Percentiles rank a stretch among this genome's conserved stretches.
phyloP scores from a whole-genome alignment of 306 rosid species.

The Prunus mongolica region DNA sequence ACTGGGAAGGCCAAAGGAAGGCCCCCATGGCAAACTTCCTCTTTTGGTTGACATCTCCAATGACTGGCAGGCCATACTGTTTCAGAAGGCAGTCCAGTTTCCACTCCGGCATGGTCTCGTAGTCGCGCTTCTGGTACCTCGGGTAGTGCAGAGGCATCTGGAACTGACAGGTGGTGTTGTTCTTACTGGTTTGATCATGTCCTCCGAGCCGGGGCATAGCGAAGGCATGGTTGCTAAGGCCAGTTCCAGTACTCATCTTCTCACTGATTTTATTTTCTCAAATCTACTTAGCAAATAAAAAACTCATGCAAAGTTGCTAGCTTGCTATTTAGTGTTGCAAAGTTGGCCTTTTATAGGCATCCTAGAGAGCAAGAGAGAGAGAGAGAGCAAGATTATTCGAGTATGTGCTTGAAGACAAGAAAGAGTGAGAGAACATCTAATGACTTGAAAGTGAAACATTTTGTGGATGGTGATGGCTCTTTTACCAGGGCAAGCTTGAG shows the following conservation, averaged over 20 bases:
- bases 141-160: slow-evolving; percentile 42
- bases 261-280: not conserved
- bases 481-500: not conserved
- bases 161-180: slow-evolving; percentile 4
- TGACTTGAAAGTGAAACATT: slow-evolving; percentile 13
- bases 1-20: slow-evolving; percentile 42
- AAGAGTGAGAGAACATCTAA: not conserved
- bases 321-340: not conserved
- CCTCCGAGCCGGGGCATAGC: not conserved
- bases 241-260: slow-evolving; percentile 22
- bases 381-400: slow-evolving; percentile 10
- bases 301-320: slow-evolving; percentile 12
- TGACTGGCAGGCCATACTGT: slow-evolving; percentile 28
- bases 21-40: slow-evolving; percentile 41
- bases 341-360: slow-evolving; percentile 22
- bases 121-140: slow-evolving; percentile 27
- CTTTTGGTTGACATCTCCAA: slow-evolving; percentile 29
- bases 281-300: not conserved
- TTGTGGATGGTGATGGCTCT: not conserved
- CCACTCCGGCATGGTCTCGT: slow-evolving; percentile 43
- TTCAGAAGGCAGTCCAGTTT: slow-evolving; percentile 28
- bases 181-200: slow-evolving; percentile 9
- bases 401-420: slow-evolving; percentile 14
- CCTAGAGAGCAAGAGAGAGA: slow-evolving; percentile 1
- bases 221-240: not conserved